These are phyloP conservation scores for Scleroderma bovista DNA, from an alignment of 768 basidiomycete genomes.

Conservation along the genomic window DNA sequence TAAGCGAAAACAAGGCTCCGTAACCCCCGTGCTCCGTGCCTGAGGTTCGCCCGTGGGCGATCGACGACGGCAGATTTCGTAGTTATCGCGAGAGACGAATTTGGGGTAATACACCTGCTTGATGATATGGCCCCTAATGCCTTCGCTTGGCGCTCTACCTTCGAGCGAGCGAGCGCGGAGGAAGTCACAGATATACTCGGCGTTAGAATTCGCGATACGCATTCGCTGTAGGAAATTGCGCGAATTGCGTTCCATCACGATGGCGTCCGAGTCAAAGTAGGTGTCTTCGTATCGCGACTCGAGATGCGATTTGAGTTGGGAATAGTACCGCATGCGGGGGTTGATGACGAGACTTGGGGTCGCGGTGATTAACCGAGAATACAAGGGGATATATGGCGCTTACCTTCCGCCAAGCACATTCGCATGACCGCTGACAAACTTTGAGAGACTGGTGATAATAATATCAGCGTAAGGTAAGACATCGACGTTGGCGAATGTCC, in stretches of 20 bases:
- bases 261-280: constrained; percentile 87
- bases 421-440: constrained; percentile 89
- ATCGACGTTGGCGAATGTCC: constrained; percentile 91
- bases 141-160: constrained; percentile 27
- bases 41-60: background rate
- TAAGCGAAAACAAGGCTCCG: constrained; percentile 84
- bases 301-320: constrained; percentile 55
- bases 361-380: background rate
- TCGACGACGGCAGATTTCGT: constrained; percentile 59
- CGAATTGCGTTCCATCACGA: constrained; percentile 97
- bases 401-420: constrained; percentile 99
- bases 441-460: constrained; percentile 86
- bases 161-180: constrained; percentile 53
- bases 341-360: constrained; percentile 78
- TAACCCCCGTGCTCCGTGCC: constrained; percentile 41
- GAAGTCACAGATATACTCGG: constrained; percentile 77
- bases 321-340: constrained; percentile 67
- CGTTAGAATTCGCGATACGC: constrained; percentile 70
- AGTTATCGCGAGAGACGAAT: constrained; percentile 66
- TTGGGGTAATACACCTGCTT: constrained; percentile 90
- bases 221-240: constrained; percentile 82
- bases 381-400: constrained; percentile 14
- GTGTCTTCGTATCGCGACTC: constrained; percentile 66
- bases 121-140: constrained; percentile 36
- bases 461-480: constrained; percentile 83